Evolutionary conservation across 441 rosid species (phyloP).

Genomic region (Kokia cookei): DNA sequence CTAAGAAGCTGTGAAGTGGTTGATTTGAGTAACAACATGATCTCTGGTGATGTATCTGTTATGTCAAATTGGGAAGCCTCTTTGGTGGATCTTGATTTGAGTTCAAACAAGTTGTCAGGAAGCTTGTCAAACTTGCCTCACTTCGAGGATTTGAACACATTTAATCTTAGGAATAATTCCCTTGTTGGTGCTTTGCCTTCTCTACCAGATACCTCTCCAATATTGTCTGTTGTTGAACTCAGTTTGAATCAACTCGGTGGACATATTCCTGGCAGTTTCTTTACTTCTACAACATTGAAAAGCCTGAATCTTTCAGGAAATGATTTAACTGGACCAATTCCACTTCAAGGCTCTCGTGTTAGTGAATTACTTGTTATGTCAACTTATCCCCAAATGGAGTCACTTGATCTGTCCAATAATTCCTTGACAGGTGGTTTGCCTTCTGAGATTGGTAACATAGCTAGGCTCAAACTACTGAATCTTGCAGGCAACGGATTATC

Average conservation of each 20-base stretch:
- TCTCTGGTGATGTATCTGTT: constrained; percentile 56
- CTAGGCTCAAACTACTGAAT: constrained; percentile 48
- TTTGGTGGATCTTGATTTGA: constrained; percentile 71
- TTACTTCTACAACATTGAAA: constrained; percentile 46
- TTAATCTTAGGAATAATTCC: constrained; percentile 61
- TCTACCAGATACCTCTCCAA: constrained; percentile 37
- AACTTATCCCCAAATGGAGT: constrained; percentile 55
- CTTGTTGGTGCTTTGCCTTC: constrained; percentile 57
- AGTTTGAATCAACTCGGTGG: constrained; percentile 69
- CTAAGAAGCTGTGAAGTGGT: constrained; percentile 35
- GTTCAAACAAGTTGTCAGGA: constrained; percentile 76
- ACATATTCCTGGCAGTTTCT: constrained; percentile 53
- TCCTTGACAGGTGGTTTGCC: constrained; percentile 61
- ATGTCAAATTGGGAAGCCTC: constrained; percentile 61
- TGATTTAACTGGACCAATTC: constrained; percentile 66
- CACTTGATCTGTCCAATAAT: constrained; percentile 84
- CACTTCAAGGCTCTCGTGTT: constrained; percentile 48
- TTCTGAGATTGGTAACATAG: constrained; percentile 61
- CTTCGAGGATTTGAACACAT: constrained; percentile 41
- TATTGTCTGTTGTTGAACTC: constrained; percentile 59
- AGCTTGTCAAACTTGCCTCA: constrained; percentile 51
- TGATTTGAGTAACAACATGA: constrained; percentile 73
- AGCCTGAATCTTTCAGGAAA: constrained; percentile 80
- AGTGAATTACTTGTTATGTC: constrained; percentile 49
- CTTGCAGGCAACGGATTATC: constrained; percentile 61